phyloP scores from a whole-genome alignment of 352 stramenopile species.

The Globisporangium nagaii region DNA sequence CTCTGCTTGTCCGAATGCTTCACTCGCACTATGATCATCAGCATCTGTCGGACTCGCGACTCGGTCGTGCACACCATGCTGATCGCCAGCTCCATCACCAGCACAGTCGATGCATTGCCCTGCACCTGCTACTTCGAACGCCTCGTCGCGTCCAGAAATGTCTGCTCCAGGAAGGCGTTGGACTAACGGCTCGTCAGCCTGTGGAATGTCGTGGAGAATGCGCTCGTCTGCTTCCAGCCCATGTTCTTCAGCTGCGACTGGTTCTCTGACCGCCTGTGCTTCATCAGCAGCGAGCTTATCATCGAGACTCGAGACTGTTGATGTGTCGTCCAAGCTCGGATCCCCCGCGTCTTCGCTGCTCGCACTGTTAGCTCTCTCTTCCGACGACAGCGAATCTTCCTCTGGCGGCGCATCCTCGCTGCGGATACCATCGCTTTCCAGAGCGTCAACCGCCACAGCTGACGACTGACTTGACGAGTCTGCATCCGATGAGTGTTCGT shows the following conservation, averaged over 20 bases:
- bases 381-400: no score
- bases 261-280: background rate
- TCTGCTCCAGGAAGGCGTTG: background rate
- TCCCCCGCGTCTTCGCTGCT: no score
- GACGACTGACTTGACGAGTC: background rate
- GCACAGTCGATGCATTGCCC: no score
- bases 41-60: background rate
- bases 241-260: background rate
- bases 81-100: background rate
- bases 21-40: background rate
- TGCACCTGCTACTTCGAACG: no score
- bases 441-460: background rate
- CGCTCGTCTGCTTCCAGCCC: background rate
- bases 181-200: background rate
- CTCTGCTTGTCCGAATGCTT: background rate
- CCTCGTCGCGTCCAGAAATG: no score
- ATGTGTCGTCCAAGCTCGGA: no score
- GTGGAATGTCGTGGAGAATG: background rate
- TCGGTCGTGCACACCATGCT: background rate
- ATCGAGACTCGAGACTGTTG: no score
- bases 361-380: no score
- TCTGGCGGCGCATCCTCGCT: no score
- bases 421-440: no score
- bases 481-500: background rate
- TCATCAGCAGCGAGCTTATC: background rate